These are phyloP conservation scores for Anthracocystis panici-leucophaei DNA, from an alignment of 1,284 basidiomycete species.

Conservation along the genomic window DNA sequence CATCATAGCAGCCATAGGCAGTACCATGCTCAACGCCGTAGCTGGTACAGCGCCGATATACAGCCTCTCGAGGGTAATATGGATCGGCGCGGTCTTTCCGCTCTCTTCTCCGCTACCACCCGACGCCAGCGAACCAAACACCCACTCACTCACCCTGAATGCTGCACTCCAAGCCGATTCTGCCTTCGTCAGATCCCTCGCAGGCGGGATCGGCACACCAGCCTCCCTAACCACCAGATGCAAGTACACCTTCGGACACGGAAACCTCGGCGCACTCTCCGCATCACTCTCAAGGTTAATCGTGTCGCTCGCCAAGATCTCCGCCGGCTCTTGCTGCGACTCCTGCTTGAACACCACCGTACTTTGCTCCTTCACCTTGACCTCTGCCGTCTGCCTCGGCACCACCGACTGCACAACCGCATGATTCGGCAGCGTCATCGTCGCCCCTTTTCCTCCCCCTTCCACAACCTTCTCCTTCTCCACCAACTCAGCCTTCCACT, in stretches of 20 bases:
- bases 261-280: slow-evolving; percentile 6
- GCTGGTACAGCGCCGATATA: slow-evolving; percentile 21
- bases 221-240: slow-evolving; percentile 16
- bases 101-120: neutral
- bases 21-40: slow-evolving; percentile 9
- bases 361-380: slow-evolving; percentile 1
- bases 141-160: slow-evolving; percentile 9
- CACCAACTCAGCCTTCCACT: slow-evolving; percentile 44
- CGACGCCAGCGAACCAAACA: slow-evolving; percentile 17
- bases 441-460: neutral
- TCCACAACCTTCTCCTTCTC: neutral
- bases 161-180: neutral
- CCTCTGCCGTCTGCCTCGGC: slow-evolving; percentile 16
- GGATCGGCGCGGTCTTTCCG: slow-evolving; percentile 23
- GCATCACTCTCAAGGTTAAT: slow-evolving; percentile 14
- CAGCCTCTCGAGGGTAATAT: slow-evolving; percentile 33
- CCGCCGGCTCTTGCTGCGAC: neutral
- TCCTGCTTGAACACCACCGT: slow-evolving; percentile 19
- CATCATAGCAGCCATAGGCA: slow-evolving; percentile 6
- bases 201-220: slow-evolving; percentile 20
- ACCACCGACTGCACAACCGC: slow-evolving; percentile 20
- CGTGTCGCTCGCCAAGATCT: slow-evolving; percentile 38
- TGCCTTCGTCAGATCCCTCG: neutral
- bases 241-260: slow-evolving; percentile 30
- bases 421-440: slow-evolving; percentile 18